phyloP scores from a whole-genome alignment of 192 early-diverging fungal species.

The Coemansia umbellata region DNA sequence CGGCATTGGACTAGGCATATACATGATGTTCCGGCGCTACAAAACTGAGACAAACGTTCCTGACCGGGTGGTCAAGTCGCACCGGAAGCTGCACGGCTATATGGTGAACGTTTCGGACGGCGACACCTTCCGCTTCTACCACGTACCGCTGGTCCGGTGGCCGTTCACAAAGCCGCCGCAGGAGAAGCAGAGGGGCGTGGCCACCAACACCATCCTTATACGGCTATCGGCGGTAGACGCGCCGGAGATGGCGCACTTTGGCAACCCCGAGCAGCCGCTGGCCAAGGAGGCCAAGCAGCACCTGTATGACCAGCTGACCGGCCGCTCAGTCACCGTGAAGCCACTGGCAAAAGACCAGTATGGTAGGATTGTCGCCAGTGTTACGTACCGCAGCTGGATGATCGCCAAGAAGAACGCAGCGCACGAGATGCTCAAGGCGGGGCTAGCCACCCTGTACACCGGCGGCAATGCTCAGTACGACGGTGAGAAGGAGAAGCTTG shows the following conservation, averaged over 20 bases:
- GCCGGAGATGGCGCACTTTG: slow-evolving; percentile 49
- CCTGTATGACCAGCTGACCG: slow-evolving; percentile 23
- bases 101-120: slow-evolving; percentile 46
- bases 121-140: slow-evolving; percentile 41
- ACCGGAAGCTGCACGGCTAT: slow-evolving; percentile 27
- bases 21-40: slow-evolving; percentile 41
- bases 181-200: slow-evolving; percentile 24
- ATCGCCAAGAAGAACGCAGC: slow-evolving; percentile 25
- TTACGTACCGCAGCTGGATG: slow-evolving; percentile 18
- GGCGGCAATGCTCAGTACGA: slow-evolving; percentile 46
- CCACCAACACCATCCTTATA: slow-evolving; percentile 36
- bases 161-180: slow-evolving; percentile 7
- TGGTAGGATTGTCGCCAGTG: slow-evolving; percentile 34
- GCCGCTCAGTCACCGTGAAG: slow-evolving; percentile 23
- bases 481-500: slow-evolving; percentile 31
- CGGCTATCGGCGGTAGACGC: slow-evolving; percentile 43
- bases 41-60: slow-evolving; percentile 35
- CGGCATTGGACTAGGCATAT: slow-evolving; percentile 24
- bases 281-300: slow-evolving; percentile 40
- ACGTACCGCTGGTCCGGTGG: slow-evolving; percentile 35
- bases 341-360: slow-evolving; percentile 50
- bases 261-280: slow-evolving; percentile 46
- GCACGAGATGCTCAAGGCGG: slow-evolving; percentile 35
- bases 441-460: slow-evolving; percentile 32
- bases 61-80: slow-evolving; percentile 26